These are phyloP conservation scores for Macrolepiota fuliginosa DNA, from an alignment of 768 basidiomycete genomes.

Conservation along the genomic window DNA sequence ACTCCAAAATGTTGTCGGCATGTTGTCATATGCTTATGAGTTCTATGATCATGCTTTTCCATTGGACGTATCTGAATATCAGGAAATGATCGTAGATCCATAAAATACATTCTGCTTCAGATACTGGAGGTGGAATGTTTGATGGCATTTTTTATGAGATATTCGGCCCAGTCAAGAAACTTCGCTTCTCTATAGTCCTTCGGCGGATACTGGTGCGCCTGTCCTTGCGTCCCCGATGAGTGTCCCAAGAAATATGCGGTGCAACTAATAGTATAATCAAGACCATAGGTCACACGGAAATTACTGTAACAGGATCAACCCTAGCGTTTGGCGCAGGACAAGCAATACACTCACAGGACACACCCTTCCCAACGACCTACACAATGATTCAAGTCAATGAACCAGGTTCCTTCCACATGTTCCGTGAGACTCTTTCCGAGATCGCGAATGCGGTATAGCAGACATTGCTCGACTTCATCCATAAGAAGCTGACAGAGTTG, in stretches of 20 bases:
- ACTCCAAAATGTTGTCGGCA: not conserved
- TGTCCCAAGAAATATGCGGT: conserved; percentile 54
- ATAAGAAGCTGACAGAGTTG: conserved; percentile 72
- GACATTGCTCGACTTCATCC: conserved; percentile 73
- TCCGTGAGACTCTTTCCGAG: conserved; percentile 54
- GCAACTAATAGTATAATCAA: conserved; percentile 51
- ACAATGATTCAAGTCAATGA: conserved; percentile 69
- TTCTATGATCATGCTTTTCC: conserved; percentile 1
- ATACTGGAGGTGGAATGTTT: conserved; percentile 6
- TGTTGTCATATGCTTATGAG: conserved; percentile 1
- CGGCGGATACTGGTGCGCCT: conserved; percentile 38
- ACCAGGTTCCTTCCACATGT: conserved; percentile 68
- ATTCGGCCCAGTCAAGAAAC: conserved; percentile 55
- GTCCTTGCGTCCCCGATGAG: conserved; percentile 36
- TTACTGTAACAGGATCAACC: conserved; percentile 40
- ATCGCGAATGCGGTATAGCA: conserved; percentile 68
- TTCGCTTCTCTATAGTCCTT: conserved; percentile 22
- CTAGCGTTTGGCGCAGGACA: not conserved
- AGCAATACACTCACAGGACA: conserved; percentile 55
- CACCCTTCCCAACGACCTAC: conserved; percentile 82
- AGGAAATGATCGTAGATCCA: conserved; percentile 2
- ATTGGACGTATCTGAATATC: not conserved
- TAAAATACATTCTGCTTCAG: not conserved
- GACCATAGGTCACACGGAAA: conserved; percentile 55
- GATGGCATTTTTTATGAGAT: conserved; percentile 42